Percentiles rank a stretch among this genome's conserved stretches.
Evolutionary conservation across 1,284 basidiomycete genomes (phyloP).

Genomic region (Apiotrichum akiyoshidainum): DNA sequence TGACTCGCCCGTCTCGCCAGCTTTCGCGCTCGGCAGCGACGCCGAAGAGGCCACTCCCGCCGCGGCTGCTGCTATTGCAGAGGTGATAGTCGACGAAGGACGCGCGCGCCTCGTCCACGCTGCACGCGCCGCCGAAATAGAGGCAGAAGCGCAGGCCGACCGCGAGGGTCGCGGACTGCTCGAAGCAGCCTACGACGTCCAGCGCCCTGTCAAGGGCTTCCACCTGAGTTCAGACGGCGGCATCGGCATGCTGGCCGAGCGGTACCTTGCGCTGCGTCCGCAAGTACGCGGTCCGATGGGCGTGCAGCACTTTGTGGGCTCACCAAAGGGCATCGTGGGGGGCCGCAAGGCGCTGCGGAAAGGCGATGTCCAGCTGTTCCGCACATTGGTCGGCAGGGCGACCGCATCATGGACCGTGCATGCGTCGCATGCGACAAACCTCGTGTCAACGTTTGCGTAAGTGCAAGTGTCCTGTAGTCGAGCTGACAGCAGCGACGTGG

Average conservation of each 20-base stretch:
- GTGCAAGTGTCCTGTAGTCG: background rate
- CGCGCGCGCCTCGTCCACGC: no score
- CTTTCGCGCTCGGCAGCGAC: no score
- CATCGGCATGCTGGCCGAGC: background rate
- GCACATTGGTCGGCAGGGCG: background rate
- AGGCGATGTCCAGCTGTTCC: background rate
- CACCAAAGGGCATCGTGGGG: background rate
- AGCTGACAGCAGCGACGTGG: conserved; percentile 2
- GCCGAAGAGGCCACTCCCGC: no score
- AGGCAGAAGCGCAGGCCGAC: no score
- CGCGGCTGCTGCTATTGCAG: no score
- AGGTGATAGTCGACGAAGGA: no score
- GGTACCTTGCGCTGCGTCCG: background rate
- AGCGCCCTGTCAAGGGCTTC: conserved; percentile 14
- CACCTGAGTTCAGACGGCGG: conserved; percentile 18
- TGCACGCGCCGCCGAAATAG: no score
- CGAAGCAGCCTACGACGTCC: no score
- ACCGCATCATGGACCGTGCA: conserved; percentile 14
- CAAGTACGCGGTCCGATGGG: background rate
- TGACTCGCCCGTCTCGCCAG: no score
- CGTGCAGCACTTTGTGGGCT: conserved; percentile 11
- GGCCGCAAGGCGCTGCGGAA: background rate
- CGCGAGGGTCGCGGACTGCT: no score
- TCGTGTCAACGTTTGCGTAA: conserved; percentile 5
- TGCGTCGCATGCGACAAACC: conserved; percentile 16